phyloP scores from a whole-genome alignment of 129 eudicot genomes.

The Pittosporum tobira region DNA sequence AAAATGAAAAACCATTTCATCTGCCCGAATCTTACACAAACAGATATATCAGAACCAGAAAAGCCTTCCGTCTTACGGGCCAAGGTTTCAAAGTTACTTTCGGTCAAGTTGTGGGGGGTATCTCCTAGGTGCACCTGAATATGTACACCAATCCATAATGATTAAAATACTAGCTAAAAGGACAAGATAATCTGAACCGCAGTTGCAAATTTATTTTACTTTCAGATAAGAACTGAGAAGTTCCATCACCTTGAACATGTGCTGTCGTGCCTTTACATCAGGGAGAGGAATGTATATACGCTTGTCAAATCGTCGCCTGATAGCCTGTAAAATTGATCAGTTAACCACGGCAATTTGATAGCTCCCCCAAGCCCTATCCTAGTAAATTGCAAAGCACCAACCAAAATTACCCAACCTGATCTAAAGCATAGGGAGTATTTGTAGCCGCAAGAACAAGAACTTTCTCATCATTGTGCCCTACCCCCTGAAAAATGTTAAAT shows the following conservation, averaged over 20 bases:
- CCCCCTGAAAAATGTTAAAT: constrained; percentile 57
- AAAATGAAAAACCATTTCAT: not conserved
- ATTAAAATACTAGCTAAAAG: not conserved
- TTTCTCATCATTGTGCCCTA: constrained; percentile 96
- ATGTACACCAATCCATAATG: constrained; percentile 6
- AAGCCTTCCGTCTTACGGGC: constrained; percentile 93
- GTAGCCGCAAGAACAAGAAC: constrained; percentile 99
- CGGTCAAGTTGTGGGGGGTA: constrained; percentile 90
- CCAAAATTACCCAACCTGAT: constrained; percentile 50
- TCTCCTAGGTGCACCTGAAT: constrained; percentile 96
- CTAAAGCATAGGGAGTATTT: constrained; percentile 95
- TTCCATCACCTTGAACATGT: constrained; percentile 84
- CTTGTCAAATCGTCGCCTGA: constrained; percentile 91
- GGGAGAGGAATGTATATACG: constrained; percentile 99
- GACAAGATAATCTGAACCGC: not conserved
- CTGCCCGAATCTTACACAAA: constrained; percentile 59
- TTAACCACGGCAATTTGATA: constrained; percentile 1
- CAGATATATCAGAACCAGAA: constrained; percentile 97
- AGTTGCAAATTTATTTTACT: not conserved
- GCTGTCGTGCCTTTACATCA: constrained; percentile 88
- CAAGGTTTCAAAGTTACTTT: constrained; percentile 73
- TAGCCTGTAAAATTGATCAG: constrained; percentile 45
- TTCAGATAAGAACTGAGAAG: constrained; percentile 1
- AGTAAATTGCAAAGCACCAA: not conserved
- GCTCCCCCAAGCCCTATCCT: too few relatives aligned